Evolutionary conservation across 371 early-diverging fungal genomes (phyloP).

Genomic region (Mortierella sp.): DNA sequence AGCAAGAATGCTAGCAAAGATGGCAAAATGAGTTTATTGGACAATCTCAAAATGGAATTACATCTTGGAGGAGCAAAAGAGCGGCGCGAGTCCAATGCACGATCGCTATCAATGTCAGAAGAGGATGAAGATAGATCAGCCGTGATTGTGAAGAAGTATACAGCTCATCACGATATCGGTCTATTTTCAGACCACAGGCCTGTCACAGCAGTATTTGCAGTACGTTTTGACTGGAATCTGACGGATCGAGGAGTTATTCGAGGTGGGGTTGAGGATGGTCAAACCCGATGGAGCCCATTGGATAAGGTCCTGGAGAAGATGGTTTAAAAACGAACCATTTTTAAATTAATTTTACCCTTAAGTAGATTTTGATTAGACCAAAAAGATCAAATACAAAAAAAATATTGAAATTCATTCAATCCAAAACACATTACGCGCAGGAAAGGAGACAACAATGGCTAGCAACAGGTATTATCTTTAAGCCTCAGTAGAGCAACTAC

Average conservation of each 20-base stretch:
- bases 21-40: constrained; percentile 33
- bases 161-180: constrained; percentile 50
- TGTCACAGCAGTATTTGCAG: constrained; percentile 69
- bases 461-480: constrained; percentile 20
- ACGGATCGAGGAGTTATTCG: constrained; percentile 35
- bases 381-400: no score
- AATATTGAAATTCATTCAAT: not conserved
- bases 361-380: constrained; percentile 2
- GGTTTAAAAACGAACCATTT: not conserved
- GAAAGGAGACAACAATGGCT: constrained; percentile 5
- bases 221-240: constrained; percentile 63
- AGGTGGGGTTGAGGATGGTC: constrained; percentile 4
- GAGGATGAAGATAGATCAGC: constrained; percentile 46
- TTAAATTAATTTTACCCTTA: not conserved
- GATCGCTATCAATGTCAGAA: constrained; percentile 13
- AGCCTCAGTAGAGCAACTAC: not conserved
- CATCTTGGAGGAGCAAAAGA: constrained; percentile 9
- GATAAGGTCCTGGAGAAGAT: constrained; percentile 25
- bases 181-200: constrained; percentile 70
- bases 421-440: constrained; percentile 5
- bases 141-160: constrained; percentile 55
- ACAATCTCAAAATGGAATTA: constrained; percentile 29
- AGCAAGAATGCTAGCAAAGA: constrained; percentile 8
- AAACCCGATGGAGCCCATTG: constrained; percentile 39
- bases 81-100: not conserved